These are phyloP conservation scores for Alternaria sp. DNA, from an alignment of 2,329 filamentous ascomycete species.

Conservation along the genomic window DNA sequence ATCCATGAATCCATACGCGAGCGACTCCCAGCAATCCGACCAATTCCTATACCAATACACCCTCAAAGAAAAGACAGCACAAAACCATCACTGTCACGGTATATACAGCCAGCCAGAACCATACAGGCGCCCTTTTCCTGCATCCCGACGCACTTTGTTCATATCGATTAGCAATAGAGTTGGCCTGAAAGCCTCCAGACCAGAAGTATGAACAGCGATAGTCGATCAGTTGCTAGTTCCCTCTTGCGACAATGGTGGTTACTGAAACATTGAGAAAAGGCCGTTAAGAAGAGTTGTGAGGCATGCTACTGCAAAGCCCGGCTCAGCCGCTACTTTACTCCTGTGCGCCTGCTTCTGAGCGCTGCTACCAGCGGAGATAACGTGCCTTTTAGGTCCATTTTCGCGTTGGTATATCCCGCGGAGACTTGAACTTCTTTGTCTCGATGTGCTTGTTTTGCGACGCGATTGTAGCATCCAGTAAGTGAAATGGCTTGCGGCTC, in stretches of 20 bases:
- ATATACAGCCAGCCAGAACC: too few relatives aligned
- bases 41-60: too few relatives aligned
- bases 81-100: too few relatives aligned
- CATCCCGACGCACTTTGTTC: too few relatives aligned
- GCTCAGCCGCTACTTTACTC: not conserved
- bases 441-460: not conserved
- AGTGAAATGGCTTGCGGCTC: not conserved
- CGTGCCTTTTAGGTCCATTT: not conserved
- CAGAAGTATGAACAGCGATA: not conserved
- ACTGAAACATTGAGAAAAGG: not conserved
- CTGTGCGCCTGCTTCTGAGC: not conserved
- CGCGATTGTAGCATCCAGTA: not conserved
- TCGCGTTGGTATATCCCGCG: not conserved
- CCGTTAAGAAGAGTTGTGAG: not conserved
- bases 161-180: too few relatives aligned
- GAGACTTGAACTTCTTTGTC: not conserved
- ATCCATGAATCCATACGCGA: too few relatives aligned
- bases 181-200: not conserved
- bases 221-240: not conserved
- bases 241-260: not conserved
- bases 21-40: too few relatives aligned
- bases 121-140: too few relatives aligned
- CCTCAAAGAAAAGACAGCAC: too few relatives aligned
- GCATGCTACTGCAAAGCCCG: not conserved
- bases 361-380: not conserved